phyloP scores from a whole-genome alignment of 2,329 filamentous ascomycete species.

The Xylariales sp. region DNA sequence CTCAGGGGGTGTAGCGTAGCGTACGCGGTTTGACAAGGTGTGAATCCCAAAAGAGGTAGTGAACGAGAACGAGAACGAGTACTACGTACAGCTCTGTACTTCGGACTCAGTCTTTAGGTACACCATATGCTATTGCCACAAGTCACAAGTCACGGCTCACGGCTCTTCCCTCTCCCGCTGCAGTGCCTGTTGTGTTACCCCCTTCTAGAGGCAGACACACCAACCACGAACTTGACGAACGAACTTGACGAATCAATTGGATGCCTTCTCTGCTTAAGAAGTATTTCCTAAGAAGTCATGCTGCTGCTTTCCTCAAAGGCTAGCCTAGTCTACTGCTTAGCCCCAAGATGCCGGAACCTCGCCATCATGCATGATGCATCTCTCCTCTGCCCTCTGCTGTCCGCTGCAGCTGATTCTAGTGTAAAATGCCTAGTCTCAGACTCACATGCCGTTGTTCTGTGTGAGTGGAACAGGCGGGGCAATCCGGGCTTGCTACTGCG shows the following conservation, averaged over 20 bases:
- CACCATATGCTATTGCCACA: no score
- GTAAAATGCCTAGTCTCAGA: slow-evolving; percentile 1
- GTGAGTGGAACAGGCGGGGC: slow-evolving; percentile 21
- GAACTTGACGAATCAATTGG: slow-evolving; percentile 5
- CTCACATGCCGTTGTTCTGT: slow-evolving; percentile 19
- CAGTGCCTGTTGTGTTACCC: slow-evolving; percentile 7
- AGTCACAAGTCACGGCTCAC: neutral
- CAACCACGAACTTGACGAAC: neutral
- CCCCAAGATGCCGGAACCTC: slow-evolving; percentile 22
- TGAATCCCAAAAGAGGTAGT: neutral
- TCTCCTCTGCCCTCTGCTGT: slow-evolving; percentile 4
- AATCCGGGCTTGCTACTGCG: slow-evolving; percentile 1
- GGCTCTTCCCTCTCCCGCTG: slow-evolving; percentile 5
- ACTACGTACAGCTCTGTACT: neutral
- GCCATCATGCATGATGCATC: slow-evolving; percentile 38
- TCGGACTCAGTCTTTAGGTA: no score
- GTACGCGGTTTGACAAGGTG: slow-evolving; percentile 9
- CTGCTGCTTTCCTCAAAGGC: neutral
- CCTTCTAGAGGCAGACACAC: slow-evolving; percentile 11
- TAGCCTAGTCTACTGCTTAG: slow-evolving; percentile 18
- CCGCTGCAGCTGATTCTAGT: slow-evolving; percentile 1
- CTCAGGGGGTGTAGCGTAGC: slow-evolving; percentile 13
- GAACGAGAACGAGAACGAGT: neutral
- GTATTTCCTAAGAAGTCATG: neutral
- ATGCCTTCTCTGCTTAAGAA: slow-evolving; percentile 12